These are phyloP conservation scores for Ilyonectria robusta DNA, from an alignment of 2,329 filamentous ascomycete genomes.

Conservation along the genomic window DNA sequence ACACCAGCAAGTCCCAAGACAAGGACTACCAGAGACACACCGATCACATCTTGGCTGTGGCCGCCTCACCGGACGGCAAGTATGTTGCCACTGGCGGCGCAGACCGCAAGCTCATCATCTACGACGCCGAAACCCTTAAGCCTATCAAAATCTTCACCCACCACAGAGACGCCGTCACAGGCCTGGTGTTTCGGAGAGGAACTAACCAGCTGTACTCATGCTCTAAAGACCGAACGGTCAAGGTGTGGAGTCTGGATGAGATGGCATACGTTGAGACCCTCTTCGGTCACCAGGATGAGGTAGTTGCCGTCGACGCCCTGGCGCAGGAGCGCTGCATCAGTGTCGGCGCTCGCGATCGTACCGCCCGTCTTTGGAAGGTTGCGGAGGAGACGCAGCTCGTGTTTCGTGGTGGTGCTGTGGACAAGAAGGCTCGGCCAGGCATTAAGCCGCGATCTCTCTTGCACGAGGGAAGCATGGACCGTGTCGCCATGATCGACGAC, in stretches of 20 bases:
- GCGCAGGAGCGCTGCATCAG: slow-evolving; percentile 91
- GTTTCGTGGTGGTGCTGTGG: slow-evolving; percentile 85
- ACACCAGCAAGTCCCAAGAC: slow-evolving; percentile 72
- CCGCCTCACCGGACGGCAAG: slow-evolving; percentile 89
- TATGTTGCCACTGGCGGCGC: slow-evolving; percentile 92
- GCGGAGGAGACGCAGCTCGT: slow-evolving; percentile 95
- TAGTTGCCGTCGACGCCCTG: slow-evolving; percentile 86
- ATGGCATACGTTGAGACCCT: slow-evolving; percentile 95
- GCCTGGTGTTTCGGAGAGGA: slow-evolving; percentile 86
- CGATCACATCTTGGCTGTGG: slow-evolving; percentile 84
- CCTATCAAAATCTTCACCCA: slow-evolving; percentile 90
- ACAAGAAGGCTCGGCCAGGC: slow-evolving; percentile 63
- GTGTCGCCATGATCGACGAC: slow-evolving; percentile 90
- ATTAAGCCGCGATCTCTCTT: slow-evolving; percentile 68
- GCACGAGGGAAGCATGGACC: slow-evolving; percentile 90
- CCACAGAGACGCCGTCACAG: slow-evolving; percentile 89
- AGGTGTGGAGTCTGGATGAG: slow-evolving; percentile 94
- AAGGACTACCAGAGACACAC: slow-evolving; percentile 82
- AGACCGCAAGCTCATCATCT: slow-evolving; percentile 88
- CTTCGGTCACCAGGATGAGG: slow-evolving; percentile 94
- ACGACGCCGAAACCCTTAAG: slow-evolving; percentile 84
- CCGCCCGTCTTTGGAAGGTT: slow-evolving; percentile 95
- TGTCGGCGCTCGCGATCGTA: slow-evolving; percentile 91
- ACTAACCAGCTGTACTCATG: slow-evolving; percentile 95
- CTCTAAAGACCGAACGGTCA: slow-evolving; percentile 92